Conservation (phyloP, 495 filamentous ascomycete species). For the Schizothecium vesticola region DNA sequence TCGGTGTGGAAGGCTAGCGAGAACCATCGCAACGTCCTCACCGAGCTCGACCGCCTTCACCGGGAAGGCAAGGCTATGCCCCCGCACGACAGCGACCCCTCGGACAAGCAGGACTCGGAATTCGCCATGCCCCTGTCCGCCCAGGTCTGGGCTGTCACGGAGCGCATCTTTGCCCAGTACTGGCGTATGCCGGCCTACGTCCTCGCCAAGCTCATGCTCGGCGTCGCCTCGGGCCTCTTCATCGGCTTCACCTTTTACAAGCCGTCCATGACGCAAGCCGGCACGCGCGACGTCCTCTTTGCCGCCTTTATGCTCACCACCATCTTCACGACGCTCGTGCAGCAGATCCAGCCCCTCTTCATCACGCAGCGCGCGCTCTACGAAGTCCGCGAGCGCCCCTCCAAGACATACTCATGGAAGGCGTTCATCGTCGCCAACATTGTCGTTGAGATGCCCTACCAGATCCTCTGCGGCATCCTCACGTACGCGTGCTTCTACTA, state of each 20-base stretch:
- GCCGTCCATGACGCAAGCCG: conserved; percentile 50
- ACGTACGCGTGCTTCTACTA: conserved; percentile 62
- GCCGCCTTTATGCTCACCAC: conserved; percentile 69
- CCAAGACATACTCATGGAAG: conserved; percentile 67
- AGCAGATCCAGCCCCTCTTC: conserved; percentile 68
- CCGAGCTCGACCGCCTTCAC: conserved; percentile 29
- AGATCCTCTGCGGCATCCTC: conserved; percentile 54
- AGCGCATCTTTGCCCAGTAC: conserved; percentile 67
- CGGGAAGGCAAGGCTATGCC: background rate
- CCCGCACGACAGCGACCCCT: background rate
- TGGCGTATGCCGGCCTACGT: conserved; percentile 75
- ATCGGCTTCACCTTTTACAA: conserved; percentile 75
- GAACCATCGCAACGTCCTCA: conserved; percentile 56
- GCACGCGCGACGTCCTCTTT: conserved; percentile 62
- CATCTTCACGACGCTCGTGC: conserved; percentile 55
- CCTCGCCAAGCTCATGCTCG: conserved; percentile 49
- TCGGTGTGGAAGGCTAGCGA: conserved; percentile 65
- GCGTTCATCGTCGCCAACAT: conserved; percentile 66
- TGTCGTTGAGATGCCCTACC: conserved; percentile 68
- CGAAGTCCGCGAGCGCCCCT: conserved; percentile 62
- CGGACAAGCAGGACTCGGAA: conserved; percentile 12
- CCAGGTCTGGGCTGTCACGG: conserved; percentile 43
- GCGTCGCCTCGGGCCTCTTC: conserved; percentile 49
- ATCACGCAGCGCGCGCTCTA: conserved; percentile 61
- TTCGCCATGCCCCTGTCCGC: conserved; percentile 28